phyloP scores from a whole-genome alignment of 2,329 filamentous ascomycete genomes.

The Boeremia exigua region DNA sequence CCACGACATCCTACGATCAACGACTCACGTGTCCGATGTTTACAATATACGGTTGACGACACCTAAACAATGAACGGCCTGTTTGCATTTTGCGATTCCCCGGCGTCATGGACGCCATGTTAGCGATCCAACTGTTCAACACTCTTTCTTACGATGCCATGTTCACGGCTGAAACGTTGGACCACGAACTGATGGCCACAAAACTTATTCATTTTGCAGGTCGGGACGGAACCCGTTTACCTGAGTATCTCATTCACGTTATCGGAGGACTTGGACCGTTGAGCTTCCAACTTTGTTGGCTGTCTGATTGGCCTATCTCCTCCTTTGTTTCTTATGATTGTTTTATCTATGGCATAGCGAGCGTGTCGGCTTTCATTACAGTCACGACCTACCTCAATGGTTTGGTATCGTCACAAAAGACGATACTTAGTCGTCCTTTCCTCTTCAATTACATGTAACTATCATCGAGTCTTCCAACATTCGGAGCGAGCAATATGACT shows the following conservation, averaged over 20 bases:
- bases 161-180: conserved; percentile 38
- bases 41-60: conserved; percentile 45
- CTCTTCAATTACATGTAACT: conserved; percentile 22
- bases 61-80: conserved; percentile 41
- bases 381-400: conserved; percentile 16
- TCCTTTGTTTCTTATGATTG: conserved; percentile 40
- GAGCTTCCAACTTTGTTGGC: conserved; percentile 13
- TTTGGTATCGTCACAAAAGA: conserved; percentile 13
- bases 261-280: conserved; percentile 1
- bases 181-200: conserved; percentile 31
- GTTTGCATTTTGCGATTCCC: conserved; percentile 47
- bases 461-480: conserved; percentile 18
- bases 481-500: conserved; percentile 17
- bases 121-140: conserved; percentile 42
- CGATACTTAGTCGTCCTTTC: conserved; percentile 5
- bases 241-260: conserved; percentile 18
- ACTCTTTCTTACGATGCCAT: conserved; percentile 37
- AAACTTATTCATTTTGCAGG: conserved; percentile 16
- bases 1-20: conserved; percentile 40
- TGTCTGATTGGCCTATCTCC: conserved; percentile 18
- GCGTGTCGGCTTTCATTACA: conserved; percentile 29
- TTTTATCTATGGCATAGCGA: conserved; percentile 49
- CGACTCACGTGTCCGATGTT: conserved; percentile 41
- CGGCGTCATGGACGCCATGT: conserved; percentile 46
- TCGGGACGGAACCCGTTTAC: conserved; percentile 7